Evolutionary conservation across 257 asterid genomes (phyloP).

Genomic region (Cinchona pubescens): DNA sequence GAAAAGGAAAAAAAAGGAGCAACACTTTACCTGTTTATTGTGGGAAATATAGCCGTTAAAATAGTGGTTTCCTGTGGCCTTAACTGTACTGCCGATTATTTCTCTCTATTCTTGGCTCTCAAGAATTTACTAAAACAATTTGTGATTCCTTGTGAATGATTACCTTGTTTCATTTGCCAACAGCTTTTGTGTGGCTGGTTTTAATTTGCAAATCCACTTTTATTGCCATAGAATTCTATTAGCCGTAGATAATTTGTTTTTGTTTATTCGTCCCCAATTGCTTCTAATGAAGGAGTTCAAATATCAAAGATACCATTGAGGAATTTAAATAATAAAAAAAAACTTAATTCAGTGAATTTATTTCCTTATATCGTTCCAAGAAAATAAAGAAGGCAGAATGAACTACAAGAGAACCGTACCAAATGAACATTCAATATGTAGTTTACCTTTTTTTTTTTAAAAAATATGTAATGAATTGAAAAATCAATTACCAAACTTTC

Average conservation of each 20-base stretch:
- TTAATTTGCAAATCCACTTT: slow-evolving; percentile 1
- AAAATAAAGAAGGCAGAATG: background rate
- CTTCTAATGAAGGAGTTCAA: background rate
- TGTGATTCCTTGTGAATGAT: background rate
- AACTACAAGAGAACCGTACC: background rate
- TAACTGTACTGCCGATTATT: background rate
- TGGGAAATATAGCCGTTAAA: background rate
- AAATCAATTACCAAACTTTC: background rate
- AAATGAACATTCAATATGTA: too few species aligned
- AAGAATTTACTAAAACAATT: background rate
- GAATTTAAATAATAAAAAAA: too few species aligned
- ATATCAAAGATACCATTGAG: too few species aligned
- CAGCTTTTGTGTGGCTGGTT: background rate
- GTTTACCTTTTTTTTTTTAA: too few species aligned
- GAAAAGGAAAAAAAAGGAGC: background rate
- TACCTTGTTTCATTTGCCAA: background rate
- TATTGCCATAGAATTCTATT: background rate
- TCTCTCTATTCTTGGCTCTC: background rate
- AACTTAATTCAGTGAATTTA: background rate
- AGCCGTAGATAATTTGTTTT: background rate
- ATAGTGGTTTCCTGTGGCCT: background rate
- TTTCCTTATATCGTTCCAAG: background rate
- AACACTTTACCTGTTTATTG: background rate
- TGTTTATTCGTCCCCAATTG: background rate
- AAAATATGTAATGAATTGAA: too few species aligned